A percentile compares a stretch with the other conserved stretches of the same genome.
Conservation (phyloP, 2,329 filamentous ascomycete genomes). For the Aspergillus hortae region DNA sequence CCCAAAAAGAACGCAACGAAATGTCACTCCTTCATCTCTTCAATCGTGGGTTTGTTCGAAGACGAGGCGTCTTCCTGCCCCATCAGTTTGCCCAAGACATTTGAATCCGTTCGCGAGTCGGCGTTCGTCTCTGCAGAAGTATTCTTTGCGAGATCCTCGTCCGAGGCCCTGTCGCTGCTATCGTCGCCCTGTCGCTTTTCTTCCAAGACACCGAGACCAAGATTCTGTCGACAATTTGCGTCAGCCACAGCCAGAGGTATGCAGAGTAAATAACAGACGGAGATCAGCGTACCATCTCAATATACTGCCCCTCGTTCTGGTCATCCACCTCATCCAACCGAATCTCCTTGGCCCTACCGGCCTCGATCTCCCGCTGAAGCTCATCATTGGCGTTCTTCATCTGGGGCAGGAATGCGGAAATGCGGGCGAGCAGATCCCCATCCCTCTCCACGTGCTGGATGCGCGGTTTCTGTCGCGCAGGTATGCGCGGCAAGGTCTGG, state of each 20-base stretch:
- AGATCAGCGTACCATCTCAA: slow-evolving; percentile 37
- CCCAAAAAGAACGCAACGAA: neutral
- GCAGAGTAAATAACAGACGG: neutral
- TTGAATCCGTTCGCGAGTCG: slow-evolving; percentile 18
- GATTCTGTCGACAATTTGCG: slow-evolving; percentile 27
- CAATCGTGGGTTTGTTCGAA: slow-evolving; percentile 34
- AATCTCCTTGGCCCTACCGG: slow-evolving; percentile 28
- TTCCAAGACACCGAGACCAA: slow-evolving; percentile 44
- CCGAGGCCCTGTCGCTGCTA: slow-evolving; percentile 18
- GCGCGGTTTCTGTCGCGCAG: slow-evolving; percentile 30
- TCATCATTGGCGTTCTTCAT: slow-evolving; percentile 43
- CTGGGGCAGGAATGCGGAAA: slow-evolving; percentile 41
- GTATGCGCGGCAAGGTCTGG: slow-evolving; percentile 24
- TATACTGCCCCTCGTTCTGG: slow-evolving; percentile 27
- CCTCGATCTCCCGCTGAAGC: slow-evolving; percentile 36
- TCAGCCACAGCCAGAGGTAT: neutral
- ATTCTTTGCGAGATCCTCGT: slow-evolving; percentile 10
- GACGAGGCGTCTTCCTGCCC: slow-evolving; percentile 24
- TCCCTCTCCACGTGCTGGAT: slow-evolving; percentile 27
- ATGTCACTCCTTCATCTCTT: slow-evolving; percentile 31
- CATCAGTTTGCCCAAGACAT: slow-evolving; percentile 37
- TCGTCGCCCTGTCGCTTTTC: slow-evolving; percentile 29
- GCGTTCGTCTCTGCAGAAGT: slow-evolving; percentile 11
- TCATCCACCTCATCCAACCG: slow-evolving; percentile 34
- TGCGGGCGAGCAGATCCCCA: slow-evolving; percentile 32